Percentiles rank a stretch among this genome's conserved stretches.
phyloP scores from a whole-genome alignment of 2,329 filamentous ascomycete genomes.

The Aspergillus calidoustus region DNA sequence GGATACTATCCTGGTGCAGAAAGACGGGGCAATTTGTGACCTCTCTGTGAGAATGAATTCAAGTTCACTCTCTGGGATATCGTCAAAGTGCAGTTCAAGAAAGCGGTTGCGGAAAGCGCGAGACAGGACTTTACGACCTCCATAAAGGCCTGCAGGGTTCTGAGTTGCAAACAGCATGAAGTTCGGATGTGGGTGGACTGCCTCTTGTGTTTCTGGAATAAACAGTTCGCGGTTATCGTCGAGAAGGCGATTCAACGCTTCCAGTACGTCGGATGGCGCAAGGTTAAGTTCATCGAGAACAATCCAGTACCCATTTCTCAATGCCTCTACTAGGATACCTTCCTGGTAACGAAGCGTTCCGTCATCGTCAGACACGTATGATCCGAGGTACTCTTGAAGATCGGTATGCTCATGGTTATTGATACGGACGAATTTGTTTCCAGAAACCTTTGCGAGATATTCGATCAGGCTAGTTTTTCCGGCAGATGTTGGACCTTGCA shows the following conservation, averaged over 20 bases:
- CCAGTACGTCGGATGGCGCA: slow-evolving; percentile 93
- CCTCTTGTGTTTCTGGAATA: slow-evolving; percentile 94
- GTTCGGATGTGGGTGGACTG: slow-evolving; percentile 87
- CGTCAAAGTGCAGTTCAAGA: slow-evolving; percentile 94
- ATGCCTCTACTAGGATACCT: slow-evolving; percentile 87
- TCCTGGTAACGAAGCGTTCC: slow-evolving; percentile 91
- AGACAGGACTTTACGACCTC: slow-evolving; percentile 89
- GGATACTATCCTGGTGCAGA: slow-evolving; percentile 86
- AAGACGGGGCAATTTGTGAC: slow-evolving; percentile 86
- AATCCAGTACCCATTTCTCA: slow-evolving; percentile 95
- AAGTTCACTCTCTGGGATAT: slow-evolving; percentile 93
- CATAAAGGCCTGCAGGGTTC: slow-evolving; percentile 93
- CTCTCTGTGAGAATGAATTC: slow-evolving; percentile 88
- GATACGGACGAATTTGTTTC: slow-evolving; percentile 96
- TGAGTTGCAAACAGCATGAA: slow-evolving; percentile 99
- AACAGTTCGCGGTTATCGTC: slow-evolving; percentile 96
- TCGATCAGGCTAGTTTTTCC: slow-evolving; percentile 99
- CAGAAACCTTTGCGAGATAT: slow-evolving; percentile 93
- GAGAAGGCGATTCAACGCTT: slow-evolving; percentile 90
- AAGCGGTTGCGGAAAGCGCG: slow-evolving; percentile 96
- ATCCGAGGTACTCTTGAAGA: slow-evolving; percentile 94
- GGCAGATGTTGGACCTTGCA: slow-evolving; percentile 95
- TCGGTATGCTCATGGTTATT: slow-evolving; percentile 99
- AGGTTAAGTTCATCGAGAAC: slow-evolving; percentile 97
- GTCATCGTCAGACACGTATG: slow-evolving; percentile 83